Base-by-base conservation (phyloP, 768 basidiomycete genomes). In the Naganishia randhawae region DNA sequence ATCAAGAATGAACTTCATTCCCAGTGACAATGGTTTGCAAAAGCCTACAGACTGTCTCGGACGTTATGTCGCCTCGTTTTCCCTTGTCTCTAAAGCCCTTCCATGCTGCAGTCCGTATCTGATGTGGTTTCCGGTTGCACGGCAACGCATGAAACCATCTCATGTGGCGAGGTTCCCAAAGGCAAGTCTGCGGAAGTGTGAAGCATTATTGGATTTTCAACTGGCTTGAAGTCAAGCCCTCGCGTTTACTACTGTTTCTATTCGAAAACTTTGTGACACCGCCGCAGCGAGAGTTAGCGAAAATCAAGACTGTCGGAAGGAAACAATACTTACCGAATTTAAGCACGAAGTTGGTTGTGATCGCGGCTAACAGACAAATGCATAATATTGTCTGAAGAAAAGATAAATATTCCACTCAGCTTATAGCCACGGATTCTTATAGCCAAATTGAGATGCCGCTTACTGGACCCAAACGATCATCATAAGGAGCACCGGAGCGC, bases 381-480 rank as follows among this genome's bases (percentile, higher is more conserved):
- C 76, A 79, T 7, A 79, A 68, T 19, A 78, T 71, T 16, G 77
- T 77, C 69, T 63, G 39, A 1, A 22, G 2, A 35, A 11, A n/a
- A 16, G 3, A 53, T 39, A 52, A 41, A 17, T 16, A 55, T n/a
- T n/a, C n/a, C n/a, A n/a, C n/a, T n/a, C n/a, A 41, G 68, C 35
- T 9, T 54, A 25, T 42, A n/a, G 4, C 50, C 63, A 7, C 16
- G 48, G 10, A 13, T 29, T 1, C 31, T 14, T 16, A 11, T 1
- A 54, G 37, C 29, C 29, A 13, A 29, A 54, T 42, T n/a, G 41
- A 57, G 22, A 50, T 11, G 31, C 54, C 39, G 87, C 93, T 81
- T 76, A 96, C 93, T 39, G 94, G 94, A 35, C 94, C 95, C 61
- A 96, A 80, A 65, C 96, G 85, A 80, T 99, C 96, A 75, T 99